Base-by-base conservation (phyloP, 805 yeast genomes). In the Kodamaea kakaduensis region DNA sequence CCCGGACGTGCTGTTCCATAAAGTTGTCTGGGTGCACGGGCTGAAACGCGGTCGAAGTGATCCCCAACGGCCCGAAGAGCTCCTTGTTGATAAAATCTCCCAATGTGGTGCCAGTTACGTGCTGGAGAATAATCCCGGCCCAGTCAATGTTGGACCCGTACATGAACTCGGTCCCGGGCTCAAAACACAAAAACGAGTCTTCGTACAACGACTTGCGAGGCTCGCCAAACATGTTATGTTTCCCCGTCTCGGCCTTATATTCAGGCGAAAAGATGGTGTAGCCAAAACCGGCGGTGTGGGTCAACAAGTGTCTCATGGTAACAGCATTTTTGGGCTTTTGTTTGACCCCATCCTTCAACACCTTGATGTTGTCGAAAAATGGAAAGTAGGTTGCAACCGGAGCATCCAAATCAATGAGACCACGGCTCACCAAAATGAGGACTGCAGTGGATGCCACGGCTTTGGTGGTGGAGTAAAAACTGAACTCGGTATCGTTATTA, bases 61-160 rank as follows among this genome's bases (percentile, higher is more conserved):
- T 32, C 9, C 15, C 68, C 9, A 54, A 50, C n/a, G 60, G 61
- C 17, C 54, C 54, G 41, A 64, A 65, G 1, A 66, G 35, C n/a
- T 50, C 41, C 28, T 54, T 45, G 16, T 52, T 40, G 25, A 66
- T 40, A 38, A 50, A 64, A n/a, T 53, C 55, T 1, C 67, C 61
- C n/a, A 66, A 44, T 17, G 37, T 48, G 43, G 48, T 36, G 1
- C 67, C 67, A 3, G 65, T 42, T 3, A 66, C 42, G 9, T 49
- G 52, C 37, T 62, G 58, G 14, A 66, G 47, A 3, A 64, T 43
- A 14, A 56, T 42, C 2, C 72, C 72, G 6, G 59, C 51, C 63
- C 67, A 60, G 41, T 66, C 72, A 17, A 47, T 45, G 22, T 54
- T 52, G 36, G 56, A 58, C 7, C 72, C 71, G 38, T 66, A 66